Base-by-base conservation (phyloP, 768 basidiomycete genomes). In the Russula foetens region DNA sequence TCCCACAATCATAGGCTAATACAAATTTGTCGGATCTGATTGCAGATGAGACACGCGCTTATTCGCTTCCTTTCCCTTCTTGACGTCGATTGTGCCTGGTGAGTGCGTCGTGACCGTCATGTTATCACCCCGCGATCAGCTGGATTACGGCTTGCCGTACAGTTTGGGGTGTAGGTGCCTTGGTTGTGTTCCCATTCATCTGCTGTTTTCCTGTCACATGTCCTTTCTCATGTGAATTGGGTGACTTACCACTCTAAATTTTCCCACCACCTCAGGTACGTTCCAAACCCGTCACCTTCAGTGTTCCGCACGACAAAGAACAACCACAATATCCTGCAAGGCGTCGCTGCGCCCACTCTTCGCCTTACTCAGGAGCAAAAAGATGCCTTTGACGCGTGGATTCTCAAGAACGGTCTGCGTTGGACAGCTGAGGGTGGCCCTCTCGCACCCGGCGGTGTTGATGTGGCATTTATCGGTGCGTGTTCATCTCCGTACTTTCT, bases 301-400 rank as follows among this genome's bases (percentile, higher is more conserved):
- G 90, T 96, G 41, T 96, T 95, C 81, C 85, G 92, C 64, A 92
- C 89, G 62, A 95, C 92, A 65, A 90, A 90, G 79, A 91, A 92
- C 90, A 92, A 92, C 77, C 90, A 92, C 82, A 92, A 92, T 75
- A 92, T 91, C 70, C 78, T 96, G 24, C 93, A 97, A 83, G 94
- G 94, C 63, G 94, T 97, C 53, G 88, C 93, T 2, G 74, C 84
- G 14, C 84, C 88, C 9, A 83, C 83, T 61, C 79, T 92, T 52
- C 86, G 90, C 61, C 81, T 97, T 47, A 87, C 84, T 0, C 79
- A 87, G 64, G 84, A 86, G 57, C 85, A 87, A 53, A 90, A 92
- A 75, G 84, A 84, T 58, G 81, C 78, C 57, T 92, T 92, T 66
- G 88, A 90, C 66, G 81, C 85, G 7, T 96, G 93, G 94, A 93